Percentiles rank a stretch among this genome's conserved stretches.
phyloP scores from a whole-genome alignment of 2,329 filamentous ascomycete species.

The Diaporthe longicolla region DNA sequence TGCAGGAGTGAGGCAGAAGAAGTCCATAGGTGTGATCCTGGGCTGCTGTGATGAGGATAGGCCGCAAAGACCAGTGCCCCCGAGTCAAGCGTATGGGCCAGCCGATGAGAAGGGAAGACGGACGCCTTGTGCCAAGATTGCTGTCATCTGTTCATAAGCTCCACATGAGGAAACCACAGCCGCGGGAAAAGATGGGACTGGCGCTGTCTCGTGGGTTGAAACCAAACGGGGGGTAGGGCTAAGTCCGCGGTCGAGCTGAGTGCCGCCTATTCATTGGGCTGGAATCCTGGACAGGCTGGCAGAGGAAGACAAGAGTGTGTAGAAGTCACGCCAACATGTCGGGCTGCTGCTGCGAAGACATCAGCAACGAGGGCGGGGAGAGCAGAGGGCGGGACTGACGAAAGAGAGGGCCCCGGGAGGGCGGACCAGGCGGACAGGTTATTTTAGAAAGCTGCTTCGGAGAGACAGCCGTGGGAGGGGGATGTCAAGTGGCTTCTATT shows the following conservation, averaged over 20 bases:
- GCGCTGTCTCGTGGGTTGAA: constrained; percentile 15
- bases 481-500: background rate
- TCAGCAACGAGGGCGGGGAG: background rate
- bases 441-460: constrained; percentile 20
- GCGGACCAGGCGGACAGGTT: constrained; percentile 16
- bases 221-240: background rate
- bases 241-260: constrained; percentile 5
- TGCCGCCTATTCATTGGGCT: background rate
- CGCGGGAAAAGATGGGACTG: constrained; percentile 19
- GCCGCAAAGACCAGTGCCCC: background rate
- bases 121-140: constrained; percentile 24
- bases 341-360: background rate
- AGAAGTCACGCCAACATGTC: constrained; percentile 16
- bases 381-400: background rate
- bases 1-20: background rate
- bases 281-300: background rate
- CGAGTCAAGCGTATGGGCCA: constrained; percentile 31
- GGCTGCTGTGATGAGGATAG: constrained; percentile 11
- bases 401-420: constrained; percentile 3
- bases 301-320: background rate
- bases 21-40: background rate
- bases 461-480: constrained; percentile 5
- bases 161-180: constrained; percentile 19
- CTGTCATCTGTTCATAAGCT: constrained; percentile 29
- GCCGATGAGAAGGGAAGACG: constrained; percentile 24